phyloP scores from a whole-genome alignment of 78 protist genomes.

The Polysphondylium violaceum region DNA sequence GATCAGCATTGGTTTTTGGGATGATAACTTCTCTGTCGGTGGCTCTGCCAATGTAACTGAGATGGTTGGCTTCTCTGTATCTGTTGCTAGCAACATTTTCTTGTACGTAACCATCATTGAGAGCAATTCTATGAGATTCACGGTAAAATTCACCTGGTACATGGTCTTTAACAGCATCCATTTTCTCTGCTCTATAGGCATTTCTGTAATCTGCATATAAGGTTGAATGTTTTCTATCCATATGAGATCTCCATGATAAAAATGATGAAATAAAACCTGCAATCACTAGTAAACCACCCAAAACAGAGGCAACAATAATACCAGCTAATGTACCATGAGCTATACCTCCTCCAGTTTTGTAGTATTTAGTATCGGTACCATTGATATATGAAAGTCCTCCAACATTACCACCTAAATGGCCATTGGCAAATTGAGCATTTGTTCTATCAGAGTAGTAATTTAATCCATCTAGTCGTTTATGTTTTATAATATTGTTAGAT shows the following conservation, averaged over 20 bases:
- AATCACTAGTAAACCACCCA: constrained; percentile 41
- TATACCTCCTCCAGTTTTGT: constrained; percentile 4
- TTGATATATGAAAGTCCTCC: constrained; percentile 4
- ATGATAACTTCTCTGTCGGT: constrained; percentile 7
- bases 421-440: neutral
- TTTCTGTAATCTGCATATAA: constrained; percentile 58
- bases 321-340: constrained; percentile 65
- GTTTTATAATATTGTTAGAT: neutral
- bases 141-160: constrained; percentile 69
- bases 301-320: constrained; percentile 69
- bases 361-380: neutral
- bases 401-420: constrained; percentile 18
- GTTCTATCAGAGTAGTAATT: constrained; percentile 5
- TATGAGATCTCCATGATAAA: constrained; percentile 51
- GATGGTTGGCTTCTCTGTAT: constrained; percentile 27
- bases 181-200: constrained; percentile 23
- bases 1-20: constrained; percentile 29
- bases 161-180: constrained; percentile 16
- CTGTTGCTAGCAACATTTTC: constrained; percentile 6
- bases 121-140: constrained; percentile 58
- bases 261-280: constrained; percentile 23
- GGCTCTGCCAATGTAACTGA: constrained; percentile 3
- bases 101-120: constrained; percentile 25
- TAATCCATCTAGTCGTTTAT: constrained; percentile 6
- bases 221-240: constrained; percentile 18